These are phyloP conservation scores for Lavandula angustifolia DNA, from an alignment of 257 asterid species.

Conservation along the genomic window DNA sequence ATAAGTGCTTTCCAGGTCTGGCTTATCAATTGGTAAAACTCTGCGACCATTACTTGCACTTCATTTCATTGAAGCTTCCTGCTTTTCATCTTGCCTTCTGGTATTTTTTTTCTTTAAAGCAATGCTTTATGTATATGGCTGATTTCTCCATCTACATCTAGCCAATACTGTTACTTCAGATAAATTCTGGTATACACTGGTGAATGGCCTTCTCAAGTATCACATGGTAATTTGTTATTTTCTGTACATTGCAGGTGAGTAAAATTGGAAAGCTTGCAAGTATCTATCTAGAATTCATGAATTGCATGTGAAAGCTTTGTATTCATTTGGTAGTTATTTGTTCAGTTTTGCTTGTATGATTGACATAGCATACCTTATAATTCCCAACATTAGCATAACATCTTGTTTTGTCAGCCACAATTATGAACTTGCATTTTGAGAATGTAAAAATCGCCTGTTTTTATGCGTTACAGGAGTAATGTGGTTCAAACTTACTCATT, in stretches of 20 bases:
- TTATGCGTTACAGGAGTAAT: slow-evolving; percentile 43
- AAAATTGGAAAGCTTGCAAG: neutral
- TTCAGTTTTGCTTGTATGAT: neutral
- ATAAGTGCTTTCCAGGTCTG: slow-evolving; percentile 68
- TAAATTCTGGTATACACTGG: slow-evolving; percentile 51
- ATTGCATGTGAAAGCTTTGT: too few species aligned
- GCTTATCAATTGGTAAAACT: slow-evolving; percentile 61
- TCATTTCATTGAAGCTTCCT: neutral
- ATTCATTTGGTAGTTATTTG: neutral
- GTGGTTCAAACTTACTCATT: slow-evolving; percentile 68
- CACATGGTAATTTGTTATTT: slow-evolving; percentile 75
- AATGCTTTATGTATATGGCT: slow-evolving; percentile 72
- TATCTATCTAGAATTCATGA: too few species aligned
- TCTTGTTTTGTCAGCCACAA: neutral
- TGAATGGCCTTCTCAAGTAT: slow-evolving; percentile 53
- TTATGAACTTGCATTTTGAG: neutral
- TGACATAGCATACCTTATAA: neutral
- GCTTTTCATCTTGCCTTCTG: slow-evolving; percentile 34
- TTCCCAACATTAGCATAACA: neutral
- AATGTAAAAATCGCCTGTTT: neutral
- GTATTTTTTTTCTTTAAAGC: slow-evolving; percentile 78
- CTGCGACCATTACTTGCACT: neutral
- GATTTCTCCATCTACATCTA: slow-evolving; percentile 55
- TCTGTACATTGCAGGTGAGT: slow-evolving; percentile 64
- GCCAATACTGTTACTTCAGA: slow-evolving; percentile 55